Evolutionary conservation across 2,329 filamentous ascomycete genomes (phyloP).

Genomic region (Fusarium sp.): DNA sequence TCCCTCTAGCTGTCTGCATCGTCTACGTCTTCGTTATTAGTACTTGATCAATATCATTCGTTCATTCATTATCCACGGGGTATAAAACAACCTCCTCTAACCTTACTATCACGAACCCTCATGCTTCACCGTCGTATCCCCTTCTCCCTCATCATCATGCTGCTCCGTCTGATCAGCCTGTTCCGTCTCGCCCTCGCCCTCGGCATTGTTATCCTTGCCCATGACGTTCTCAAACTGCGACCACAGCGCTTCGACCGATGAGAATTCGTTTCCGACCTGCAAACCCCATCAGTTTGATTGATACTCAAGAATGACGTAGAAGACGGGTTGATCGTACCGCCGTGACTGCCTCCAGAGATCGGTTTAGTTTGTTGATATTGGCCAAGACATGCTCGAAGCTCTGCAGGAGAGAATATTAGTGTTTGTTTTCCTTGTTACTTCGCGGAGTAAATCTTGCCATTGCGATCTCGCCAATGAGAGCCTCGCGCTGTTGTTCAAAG

Average conservation of each 20-base stretch:
- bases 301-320: too few relatives aligned
- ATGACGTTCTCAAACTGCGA: constrained; percentile 97
- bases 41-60: constrained; percentile 3
- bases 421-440: neutral
- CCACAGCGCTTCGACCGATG: constrained; percentile 97
- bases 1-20: neutral
- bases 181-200: constrained; percentile 28
- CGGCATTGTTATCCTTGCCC: constrained; percentile 71
- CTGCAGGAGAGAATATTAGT: constrained; percentile 52
- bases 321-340: constrained; percentile 67
- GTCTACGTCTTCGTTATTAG: neutral
- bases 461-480: constrained; percentile 78
- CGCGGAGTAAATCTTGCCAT: constrained; percentile 61
- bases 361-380: constrained; percentile 95
- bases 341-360: constrained; percentile 90
- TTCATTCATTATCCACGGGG: constrained; percentile 25
- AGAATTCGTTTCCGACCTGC: constrained; percentile 94
- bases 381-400: constrained; percentile 90
- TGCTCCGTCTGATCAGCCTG: constrained; percentile 40
- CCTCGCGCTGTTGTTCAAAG: constrained; percentile 81
- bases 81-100: constrained; percentile 28
- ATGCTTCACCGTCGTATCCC: constrained; percentile 25
- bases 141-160: constrained; percentile 16
- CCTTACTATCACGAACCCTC: constrained; percentile 27
- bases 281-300: neutral